Percentiles rank a stretch among this genome's conserved stretches.
Conservation (phyloP, 1,284 basidiomycete species). For the Rhodotorula glutinis region DNA sequence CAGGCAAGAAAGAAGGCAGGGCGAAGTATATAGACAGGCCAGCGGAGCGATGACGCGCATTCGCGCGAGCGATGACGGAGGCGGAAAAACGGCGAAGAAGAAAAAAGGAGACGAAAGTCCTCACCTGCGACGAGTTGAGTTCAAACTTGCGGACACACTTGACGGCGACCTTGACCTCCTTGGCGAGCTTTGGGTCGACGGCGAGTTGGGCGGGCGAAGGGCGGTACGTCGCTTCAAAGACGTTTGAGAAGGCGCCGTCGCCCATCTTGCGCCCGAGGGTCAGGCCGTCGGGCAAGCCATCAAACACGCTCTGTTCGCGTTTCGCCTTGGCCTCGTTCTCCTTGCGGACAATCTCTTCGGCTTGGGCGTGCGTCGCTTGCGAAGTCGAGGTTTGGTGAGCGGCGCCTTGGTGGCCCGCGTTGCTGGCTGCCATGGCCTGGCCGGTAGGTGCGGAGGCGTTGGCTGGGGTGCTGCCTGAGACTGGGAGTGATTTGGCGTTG, state of each 20-base stretch:
- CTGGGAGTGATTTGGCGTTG: background rate
- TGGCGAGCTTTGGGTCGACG: slow-evolving; percentile 36
- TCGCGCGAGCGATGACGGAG: slow-evolving; percentile 1
- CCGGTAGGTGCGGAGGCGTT: background rate
- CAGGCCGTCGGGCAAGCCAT: slow-evolving; percentile 37
- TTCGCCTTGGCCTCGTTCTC: slow-evolving; percentile 30
- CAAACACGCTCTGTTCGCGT: slow-evolving; percentile 29
- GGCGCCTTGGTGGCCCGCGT: background rate
- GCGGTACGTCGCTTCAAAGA: slow-evolving; percentile 88
- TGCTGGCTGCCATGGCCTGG: background rate
- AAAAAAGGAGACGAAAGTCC: slow-evolving; percentile 48
- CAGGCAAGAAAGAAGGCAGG: slow-evolving; percentile 6
- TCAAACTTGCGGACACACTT: slow-evolving; percentile 86
- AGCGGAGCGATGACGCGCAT: slow-evolving; percentile 8
- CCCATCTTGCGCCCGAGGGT: slow-evolving; percentile 39
- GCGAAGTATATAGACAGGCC: slow-evolving; percentile 23
- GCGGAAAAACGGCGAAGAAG: slow-evolving; percentile 15
- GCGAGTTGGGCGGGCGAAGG: slow-evolving; percentile 54
- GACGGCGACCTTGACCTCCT: slow-evolving; percentile 72
- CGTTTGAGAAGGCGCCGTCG: slow-evolving; percentile 90
- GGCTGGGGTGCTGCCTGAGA: slow-evolving; percentile 1
- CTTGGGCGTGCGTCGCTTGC: slow-evolving; percentile 11
- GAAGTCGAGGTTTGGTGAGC: background rate
- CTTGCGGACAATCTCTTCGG: slow-evolving; percentile 32
- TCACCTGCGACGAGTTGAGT: slow-evolving; percentile 90